These are phyloP conservation scores for Aplosporella prunicola DNA, from an alignment of 2,329 filamentous ascomycete species.

Conservation along the genomic window DNA sequence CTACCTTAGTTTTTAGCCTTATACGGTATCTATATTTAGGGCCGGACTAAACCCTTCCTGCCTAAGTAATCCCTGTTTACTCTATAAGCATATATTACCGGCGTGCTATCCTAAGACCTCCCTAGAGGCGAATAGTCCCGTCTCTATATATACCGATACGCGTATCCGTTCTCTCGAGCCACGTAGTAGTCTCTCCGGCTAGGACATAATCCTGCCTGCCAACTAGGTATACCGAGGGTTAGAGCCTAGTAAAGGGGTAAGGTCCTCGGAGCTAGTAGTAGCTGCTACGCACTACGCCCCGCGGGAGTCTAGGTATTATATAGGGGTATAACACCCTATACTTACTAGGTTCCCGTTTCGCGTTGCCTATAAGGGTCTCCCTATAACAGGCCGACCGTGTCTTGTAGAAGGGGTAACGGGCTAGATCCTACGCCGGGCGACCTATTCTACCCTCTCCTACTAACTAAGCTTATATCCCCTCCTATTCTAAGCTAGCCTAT, in stretches of 20 bases:
- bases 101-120: too few species aligned
- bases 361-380: slow-evolving; percentile 2
- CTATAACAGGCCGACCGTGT: slow-evolving; percentile 1
- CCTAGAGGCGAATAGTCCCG: too few species aligned
- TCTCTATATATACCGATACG: not conserved
- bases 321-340: not conserved
- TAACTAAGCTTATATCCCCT: not conserved
- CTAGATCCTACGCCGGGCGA: not conserved
- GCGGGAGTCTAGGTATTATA: not conserved
- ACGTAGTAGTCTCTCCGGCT: not conserved
- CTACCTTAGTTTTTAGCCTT: too few species aligned
- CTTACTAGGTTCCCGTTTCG: slow-evolving; percentile 1
- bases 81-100: too few species aligned
- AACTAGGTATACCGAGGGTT: not conserved
- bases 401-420: not conserved
- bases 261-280: slow-evolving; percentile 1
- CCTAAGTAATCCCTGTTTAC: too few species aligned
- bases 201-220: not conserved
- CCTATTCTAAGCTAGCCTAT: not conserved
- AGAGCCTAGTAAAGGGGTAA: not conserved
- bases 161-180: not conserved
- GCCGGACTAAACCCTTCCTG: too few species aligned
- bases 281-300: not conserved
- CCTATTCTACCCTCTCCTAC: slow-evolving; percentile 1
- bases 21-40: too few species aligned